Base-by-base conservation (phyloP, 306 rosid genomes). In the Cicer bijugum region DNA sequence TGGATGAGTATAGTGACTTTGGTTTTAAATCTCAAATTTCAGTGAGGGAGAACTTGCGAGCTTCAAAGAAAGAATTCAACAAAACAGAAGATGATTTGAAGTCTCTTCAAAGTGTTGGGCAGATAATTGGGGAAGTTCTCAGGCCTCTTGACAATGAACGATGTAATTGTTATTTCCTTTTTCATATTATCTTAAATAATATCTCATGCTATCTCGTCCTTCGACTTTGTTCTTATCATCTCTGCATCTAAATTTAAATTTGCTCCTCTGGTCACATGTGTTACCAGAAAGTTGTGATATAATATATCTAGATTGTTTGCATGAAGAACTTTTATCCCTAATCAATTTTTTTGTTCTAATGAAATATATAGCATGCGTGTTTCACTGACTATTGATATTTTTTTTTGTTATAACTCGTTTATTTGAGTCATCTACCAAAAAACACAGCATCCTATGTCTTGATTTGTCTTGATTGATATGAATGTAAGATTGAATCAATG, bases 71-170 rank as follows among this genome's bases (percentile, higher is more conserved):
- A 70, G 99, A 91, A 80, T 95, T 88, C 82, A 87, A 86, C 79
- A 95, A 90, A 81, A 91, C 99, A n/a, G 99, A 91, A 84, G 97
- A 91, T 81, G 99, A 95, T 80, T 85, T 95, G 92, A 90, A 91
- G 89, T 95, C 97, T 14, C 93, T 95, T 75, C 97, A 95, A 77
- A 90, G 96, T 56, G 97, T 91, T 78, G 99, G 97, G 15, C 97
- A 91, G 88, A 86, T 89, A 38, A 87, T 95, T 1, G 99, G 99
- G 39, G 99, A 95, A 88, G 97, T 95, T 80, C 96, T 95, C 62
- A 81, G 97, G 80, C 99, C 93, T 65, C 97, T 95, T 9, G 97
- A 91, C 88, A 88, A 91, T 64, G 99, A 91, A 76, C 97, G 97
- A 78, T 73, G 97, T 95, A 84, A 80, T 74, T 59, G 19, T 19